Evolutionary conservation across 139 green algal species (phyloP).

Genomic region (Coccomyxa sp.): DNA sequence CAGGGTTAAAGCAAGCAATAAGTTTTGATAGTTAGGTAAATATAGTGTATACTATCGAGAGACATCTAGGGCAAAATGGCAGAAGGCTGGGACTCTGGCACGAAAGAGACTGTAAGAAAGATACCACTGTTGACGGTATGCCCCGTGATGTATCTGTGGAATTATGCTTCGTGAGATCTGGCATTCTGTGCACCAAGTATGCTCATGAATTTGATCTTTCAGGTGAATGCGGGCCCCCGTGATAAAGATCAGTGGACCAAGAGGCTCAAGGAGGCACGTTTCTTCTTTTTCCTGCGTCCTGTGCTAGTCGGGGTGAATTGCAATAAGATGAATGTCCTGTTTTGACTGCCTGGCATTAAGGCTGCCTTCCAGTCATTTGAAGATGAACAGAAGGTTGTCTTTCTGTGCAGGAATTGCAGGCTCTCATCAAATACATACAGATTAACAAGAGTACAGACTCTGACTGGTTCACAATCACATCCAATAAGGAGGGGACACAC

Average conservation of each 20-base stretch:
- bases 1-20: background rate
- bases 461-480: conserved; percentile 95
- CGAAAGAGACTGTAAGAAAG: conserved; percentile 72
- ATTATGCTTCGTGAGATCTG: background rate
- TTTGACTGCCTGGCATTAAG: background rate
- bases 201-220: background rate
- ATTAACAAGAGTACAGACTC: conserved; percentile 91
- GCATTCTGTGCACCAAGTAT: background rate
- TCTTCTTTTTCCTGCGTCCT: background rate
- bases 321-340: background rate
- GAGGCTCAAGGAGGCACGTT: conserved; percentile 71
- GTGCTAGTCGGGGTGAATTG: background rate
- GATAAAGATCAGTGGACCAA: conserved; percentile 73
- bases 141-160: background rate
- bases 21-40: background rate
- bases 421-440: conserved; percentile 78
- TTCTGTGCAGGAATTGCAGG: conserved; percentile 16
- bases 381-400: background rate
- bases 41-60: background rate
- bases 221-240: conserved; percentile 59
- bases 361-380: background rate
- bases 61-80: conserved; percentile 37
- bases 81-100: conserved; percentile 68
- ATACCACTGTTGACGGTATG: conserved; percentile 81
- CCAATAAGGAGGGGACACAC: conserved; percentile 72